Conservation (phyloP, 2,329 filamentous ascomycete genomes). For the Apiospora sp. region DNA sequence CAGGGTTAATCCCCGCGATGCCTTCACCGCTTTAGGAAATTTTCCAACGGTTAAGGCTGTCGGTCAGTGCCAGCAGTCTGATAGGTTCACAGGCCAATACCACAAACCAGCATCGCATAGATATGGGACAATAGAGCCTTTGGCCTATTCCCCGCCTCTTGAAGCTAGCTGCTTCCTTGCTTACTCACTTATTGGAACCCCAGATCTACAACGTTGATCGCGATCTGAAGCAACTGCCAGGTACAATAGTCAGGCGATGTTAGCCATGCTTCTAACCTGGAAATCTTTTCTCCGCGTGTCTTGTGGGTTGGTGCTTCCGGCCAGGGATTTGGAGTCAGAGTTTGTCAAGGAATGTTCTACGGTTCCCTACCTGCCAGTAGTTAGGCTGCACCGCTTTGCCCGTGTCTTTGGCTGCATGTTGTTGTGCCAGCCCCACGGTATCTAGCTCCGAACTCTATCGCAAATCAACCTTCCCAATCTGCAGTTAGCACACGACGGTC, state of each 20-base stretch:
- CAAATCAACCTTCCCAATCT: conserved; percentile 6
- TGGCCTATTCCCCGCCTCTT: not conserved
- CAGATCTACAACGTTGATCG: conserved; percentile 16
- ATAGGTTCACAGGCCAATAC: not conserved
- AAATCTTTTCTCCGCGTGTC: not conserved
- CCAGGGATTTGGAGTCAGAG: not conserved
- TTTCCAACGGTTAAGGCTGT: conserved; percentile 20
- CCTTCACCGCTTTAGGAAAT: conserved; percentile 18
- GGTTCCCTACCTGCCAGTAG: not conserved
- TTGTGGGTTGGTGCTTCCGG: not conserved
- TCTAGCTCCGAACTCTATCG: conserved; percentile 22
- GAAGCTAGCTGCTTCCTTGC: conserved; percentile 5
- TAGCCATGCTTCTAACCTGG: not conserved
- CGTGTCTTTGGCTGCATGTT: conserved; percentile 14
- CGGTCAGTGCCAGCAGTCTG: not conserved
- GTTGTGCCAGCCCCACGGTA: conserved; percentile 18
- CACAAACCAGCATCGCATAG: not conserved
- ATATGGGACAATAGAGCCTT: not conserved
- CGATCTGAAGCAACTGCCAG: conserved; percentile 15
- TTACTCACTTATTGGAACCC: not conserved
- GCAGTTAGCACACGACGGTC: not conserved
- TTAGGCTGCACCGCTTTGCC: not conserved
- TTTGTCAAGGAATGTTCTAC: conserved; percentile 3
- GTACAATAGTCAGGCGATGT: conserved; percentile 7
- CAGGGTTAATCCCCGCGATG: conserved; percentile 12